Conservation (phyloP, 1,284 basidiomycete species). For the Trichosporon sp. region DNA sequence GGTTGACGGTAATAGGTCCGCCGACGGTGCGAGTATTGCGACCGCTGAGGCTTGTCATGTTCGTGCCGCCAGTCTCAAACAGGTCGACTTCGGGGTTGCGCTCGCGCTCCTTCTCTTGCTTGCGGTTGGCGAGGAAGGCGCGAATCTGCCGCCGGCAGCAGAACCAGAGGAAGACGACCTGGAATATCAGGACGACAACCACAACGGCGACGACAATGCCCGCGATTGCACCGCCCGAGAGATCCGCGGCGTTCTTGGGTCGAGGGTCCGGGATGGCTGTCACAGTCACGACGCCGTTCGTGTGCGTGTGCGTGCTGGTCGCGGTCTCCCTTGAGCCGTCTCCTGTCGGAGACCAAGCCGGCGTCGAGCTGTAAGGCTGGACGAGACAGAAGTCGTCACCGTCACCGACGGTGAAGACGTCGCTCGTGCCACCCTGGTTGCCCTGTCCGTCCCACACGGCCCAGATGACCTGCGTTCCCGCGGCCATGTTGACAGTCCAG, state of each 20-base stretch:
- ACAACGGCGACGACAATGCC: constrained; percentile 38
- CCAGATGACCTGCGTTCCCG: constrained; percentile 32
- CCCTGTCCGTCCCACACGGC: constrained; percentile 31
- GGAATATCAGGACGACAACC: constrained; percentile 28
- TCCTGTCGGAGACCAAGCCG: constrained; percentile 9
- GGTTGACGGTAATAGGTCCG: background rate
- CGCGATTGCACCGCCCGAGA: constrained; percentile 29
- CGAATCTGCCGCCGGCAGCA: constrained; percentile 36
- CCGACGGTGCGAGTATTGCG: constrained; percentile 3
- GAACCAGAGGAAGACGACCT: constrained; percentile 35
- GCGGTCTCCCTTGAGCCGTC: constrained; percentile 10
- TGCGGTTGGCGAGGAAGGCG: constrained; percentile 28
- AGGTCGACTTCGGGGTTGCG: constrained; percentile 31
- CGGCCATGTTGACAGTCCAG: constrained; percentile 35
- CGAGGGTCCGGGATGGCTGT: constrained; percentile 28
- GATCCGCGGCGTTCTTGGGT: background rate
- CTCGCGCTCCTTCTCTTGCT: constrained; percentile 23
- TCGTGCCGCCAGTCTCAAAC: constrained; percentile 6
- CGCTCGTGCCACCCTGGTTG: constrained; percentile 31
- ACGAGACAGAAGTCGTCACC: constrained; percentile 27
- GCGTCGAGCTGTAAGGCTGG: constrained; percentile 32
- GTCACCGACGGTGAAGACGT: constrained; percentile 23
- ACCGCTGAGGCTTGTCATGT: background rate
- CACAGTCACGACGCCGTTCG: constrained; percentile 24
- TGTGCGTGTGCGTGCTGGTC: constrained; percentile 8